A percentile compares a stretch with the other conserved stretches of the same genome.
Evolutionary conservation across 371 early-diverging fungal genomes (phyloP).

Genomic region (Mortierella sp.): DNA sequence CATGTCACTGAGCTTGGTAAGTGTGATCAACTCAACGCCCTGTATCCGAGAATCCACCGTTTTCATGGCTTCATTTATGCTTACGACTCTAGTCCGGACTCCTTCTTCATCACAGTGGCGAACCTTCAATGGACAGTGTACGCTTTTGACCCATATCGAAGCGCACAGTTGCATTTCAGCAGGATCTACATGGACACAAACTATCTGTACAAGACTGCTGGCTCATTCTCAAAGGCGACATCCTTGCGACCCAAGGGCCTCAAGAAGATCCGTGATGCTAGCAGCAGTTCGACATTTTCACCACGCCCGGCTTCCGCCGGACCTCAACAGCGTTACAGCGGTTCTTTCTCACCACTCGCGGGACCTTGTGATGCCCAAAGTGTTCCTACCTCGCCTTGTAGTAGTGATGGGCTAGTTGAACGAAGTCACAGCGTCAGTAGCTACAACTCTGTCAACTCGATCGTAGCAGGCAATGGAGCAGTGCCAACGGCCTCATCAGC

Average conservation of each 20-base stretch:
- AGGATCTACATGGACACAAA: conserved; percentile 32
- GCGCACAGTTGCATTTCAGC: conserved; percentile 41
- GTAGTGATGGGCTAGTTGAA: conserved; percentile 15
- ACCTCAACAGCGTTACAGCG: conserved; percentile 8
- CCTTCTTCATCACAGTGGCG: conserved; percentile 9
- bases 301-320: conserved; percentile 9
- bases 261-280: conserved; percentile 21
- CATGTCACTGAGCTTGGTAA: conserved; percentile 45
- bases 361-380: conserved; percentile 14
- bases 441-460: background rate
- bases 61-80: too few species aligned
- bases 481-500: background rate
- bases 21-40: too few species aligned
- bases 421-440: conserved; percentile 8
- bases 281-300: conserved; percentile 1
- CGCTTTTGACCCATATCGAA: conserved; percentile 43
- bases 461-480: too few species aligned
- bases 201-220: conserved; percentile 31
- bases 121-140: conserved; percentile 39
- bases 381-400: conserved; percentile 16
- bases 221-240: conserved; percentile 8
- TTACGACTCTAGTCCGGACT: too few species aligned
- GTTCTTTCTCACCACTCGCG: conserved; percentile 11
- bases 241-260: conserved; percentile 22
- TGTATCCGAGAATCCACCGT: too few species aligned